Base-by-base conservation (phyloP, 2,329 filamentous ascomycete genomes). In the Aspergillus floridensis region DNA sequence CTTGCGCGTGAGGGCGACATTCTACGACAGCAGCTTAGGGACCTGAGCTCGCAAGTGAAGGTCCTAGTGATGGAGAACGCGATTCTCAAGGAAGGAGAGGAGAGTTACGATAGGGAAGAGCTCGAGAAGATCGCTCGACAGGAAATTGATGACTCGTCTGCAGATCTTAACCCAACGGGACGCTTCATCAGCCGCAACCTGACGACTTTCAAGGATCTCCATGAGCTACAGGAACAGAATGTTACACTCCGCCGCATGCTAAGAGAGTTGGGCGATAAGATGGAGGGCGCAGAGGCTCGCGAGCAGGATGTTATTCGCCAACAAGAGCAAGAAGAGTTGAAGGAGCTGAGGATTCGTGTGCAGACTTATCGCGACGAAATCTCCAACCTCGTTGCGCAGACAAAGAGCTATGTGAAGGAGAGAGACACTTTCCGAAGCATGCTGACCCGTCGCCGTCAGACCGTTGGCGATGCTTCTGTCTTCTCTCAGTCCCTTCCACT, bases 401-500 rank as follows among this genome's bases (percentile, higher is more conserved):
- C 92, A 64, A 91, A 96, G 79, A 96, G 91, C 74, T 96, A 96
- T 74, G 92, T 95, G 72, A 91, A 92, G 68, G 95, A 99, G 78
- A 88, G 95, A 63, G 93, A 99, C 72, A 97, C 97, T 86, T 98
- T 97, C 87, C 88, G 93, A 22, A 92, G 93, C 55, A 93, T 98
- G 81, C 84, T 97, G 31, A 90, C 93, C 66, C 90, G 95, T 63
- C 84, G 87, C 59, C 86, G 86, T 19, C 84, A 86, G 75, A 87
- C 77, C 73, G 81, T 70, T 70, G 84, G 71, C 72, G 84, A 72
- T 47, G 83, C 84, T 16, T 88, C 88, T 1, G 81, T 87, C 53
- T 88, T 96, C 70, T 91, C 89, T 1, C 86, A 88, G 66, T 90
- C 90, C 19, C 77, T 89, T 32, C 86, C 88, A 60, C 83, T 85